Evolutionary conservation across 1,284 basidiomycete species (phyloP), one percentile per base, ranked within the genome.

Genomic region (Anthracocystis setariae): DNA sequence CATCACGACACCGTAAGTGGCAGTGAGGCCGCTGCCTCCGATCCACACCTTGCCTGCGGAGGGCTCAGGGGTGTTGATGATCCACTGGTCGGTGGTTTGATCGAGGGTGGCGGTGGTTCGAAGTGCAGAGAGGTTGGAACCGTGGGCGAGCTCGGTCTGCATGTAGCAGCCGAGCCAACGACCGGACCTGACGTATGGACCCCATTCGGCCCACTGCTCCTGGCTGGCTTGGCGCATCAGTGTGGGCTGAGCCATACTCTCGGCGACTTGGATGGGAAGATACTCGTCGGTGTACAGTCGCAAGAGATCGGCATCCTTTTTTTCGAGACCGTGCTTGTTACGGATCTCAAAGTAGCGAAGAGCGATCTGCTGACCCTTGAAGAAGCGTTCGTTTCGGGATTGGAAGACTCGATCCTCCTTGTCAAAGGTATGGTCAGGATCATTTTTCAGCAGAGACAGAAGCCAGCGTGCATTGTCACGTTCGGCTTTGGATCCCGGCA

Each of bases 111-210:
- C 76, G 15, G 72, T 77, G 23, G 76, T 77, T 12, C 68, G 43
- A 5, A 77, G 63, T 10, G 61, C 74, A n/a, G 62, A 73, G n/a
- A 77, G 59, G 45, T 76, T 73, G 49, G 65, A 70, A 8, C 76
- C 76, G 29, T 77, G 76, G 1, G 76, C 74, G 10, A 76, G 62
- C 45, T 77, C 74, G 46, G 76, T 77, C 47, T 77, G 76, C 60
- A 73, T 73, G 60, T 77, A 77, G 60, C 70, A 77, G 12, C 66
- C 62, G 9, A 77, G 42, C 71, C 73, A 77, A 23, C 65, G 48
- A 21, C 76, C 76, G 8, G 56, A 61, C 12, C 60, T 20, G 3
- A 77, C 63, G 37, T 50, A 43, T 12, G 70, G 65, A 5, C 74
- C 74, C 75, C 75, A 77, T 20, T 66, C 49, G 1, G 50, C 43